Evolutionary conservation across 441 rosid species (phyloP).

Genomic region (Aquilaria agallochum): DNA sequence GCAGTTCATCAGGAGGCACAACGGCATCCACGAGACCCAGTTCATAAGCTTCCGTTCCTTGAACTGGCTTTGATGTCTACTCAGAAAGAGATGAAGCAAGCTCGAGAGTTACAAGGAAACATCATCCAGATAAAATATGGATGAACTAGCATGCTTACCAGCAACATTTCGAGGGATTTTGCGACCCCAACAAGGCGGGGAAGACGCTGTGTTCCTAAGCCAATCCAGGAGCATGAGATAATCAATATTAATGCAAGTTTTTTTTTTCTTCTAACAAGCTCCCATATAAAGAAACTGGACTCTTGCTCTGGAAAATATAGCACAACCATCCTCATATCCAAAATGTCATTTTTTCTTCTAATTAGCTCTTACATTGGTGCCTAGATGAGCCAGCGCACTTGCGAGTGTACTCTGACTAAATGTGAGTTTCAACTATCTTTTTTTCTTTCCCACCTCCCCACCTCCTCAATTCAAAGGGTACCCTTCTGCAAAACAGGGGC

Average conservation of each 20-base stretch:
- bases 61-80: slow-evolving; percentile 82
- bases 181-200: slow-evolving; percentile 97
- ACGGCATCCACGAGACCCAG: slow-evolving; percentile 86
- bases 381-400: background rate
- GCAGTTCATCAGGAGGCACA: slow-evolving; percentile 62
- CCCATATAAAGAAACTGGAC: too few species aligned
- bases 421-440: too few species aligned
- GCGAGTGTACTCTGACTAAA: too few species aligned
- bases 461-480: too few species aligned
- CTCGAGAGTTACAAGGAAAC: slow-evolving; percentile 1
- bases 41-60: slow-evolving; percentile 62
- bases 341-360: background rate
- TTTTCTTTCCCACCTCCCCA: too few species aligned
- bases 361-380: too few species aligned
- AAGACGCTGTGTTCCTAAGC: slow-evolving; percentile 96
- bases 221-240: slow-evolving; percentile 26
- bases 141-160: slow-evolving; percentile 46
- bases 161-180: slow-evolving; percentile 91
- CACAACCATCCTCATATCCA: background rate
- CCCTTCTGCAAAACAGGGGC: too few species aligned
- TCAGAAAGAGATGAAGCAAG: slow-evolving; percentile 3
- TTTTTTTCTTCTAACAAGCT: background rate
- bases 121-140: slow-evolving; percentile 13
- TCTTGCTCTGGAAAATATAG: too few species aligned
- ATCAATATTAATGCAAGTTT: slow-evolving; percentile 4